A percentile compares a stretch with the other conserved stretches of the same genome.
Conservation (phyloP, 768 basidiomycete species). For the Cantharellus anzutake region DNA sequence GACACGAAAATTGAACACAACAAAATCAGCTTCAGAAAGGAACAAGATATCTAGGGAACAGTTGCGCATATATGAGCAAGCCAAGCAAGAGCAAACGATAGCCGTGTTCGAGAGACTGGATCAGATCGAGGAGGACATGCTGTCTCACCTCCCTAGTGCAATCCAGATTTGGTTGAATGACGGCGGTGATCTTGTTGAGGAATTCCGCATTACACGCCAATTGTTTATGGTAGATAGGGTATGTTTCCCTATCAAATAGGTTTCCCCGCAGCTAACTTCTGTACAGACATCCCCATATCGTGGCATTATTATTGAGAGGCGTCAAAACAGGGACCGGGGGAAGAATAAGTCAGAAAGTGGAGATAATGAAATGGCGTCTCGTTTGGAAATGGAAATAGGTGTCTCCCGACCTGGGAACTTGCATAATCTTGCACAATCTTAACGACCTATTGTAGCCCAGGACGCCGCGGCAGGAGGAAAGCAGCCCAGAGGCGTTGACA, state of each 20-base stretch:
- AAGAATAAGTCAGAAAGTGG: constrained; percentile 13
- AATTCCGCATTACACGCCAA: constrained; percentile 70
- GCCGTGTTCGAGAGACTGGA: constrained; percentile 38
- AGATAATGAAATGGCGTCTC: constrained; percentile 53
- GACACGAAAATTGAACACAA: neutral
- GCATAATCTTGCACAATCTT: neutral
- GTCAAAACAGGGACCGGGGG: constrained; percentile 1
- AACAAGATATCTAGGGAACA: constrained; percentile 31
- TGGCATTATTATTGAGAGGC: constrained; percentile 1
- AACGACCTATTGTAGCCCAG: too few species aligned
- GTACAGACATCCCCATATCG: constrained; percentile 1
- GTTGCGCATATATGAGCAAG: constrained; percentile 39
- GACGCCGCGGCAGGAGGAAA: too few species aligned
- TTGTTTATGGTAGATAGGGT: constrained; percentile 68
- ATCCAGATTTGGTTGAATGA: constrained; percentile 62
- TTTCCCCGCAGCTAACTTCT: neutral
- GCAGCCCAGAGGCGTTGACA: neutral
- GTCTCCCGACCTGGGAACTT: constrained; percentile 10
- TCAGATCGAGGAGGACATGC: constrained; percentile 27
- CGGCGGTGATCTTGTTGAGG: constrained; percentile 73
- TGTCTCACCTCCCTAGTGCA: constrained; percentile 28
- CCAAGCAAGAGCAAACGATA: constrained; percentile 45
- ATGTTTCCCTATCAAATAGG: constrained; percentile 12
- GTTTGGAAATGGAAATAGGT: constrained; percentile 64
- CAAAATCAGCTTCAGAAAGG: neutral